These are phyloP conservation scores for Lepidium didymum DNA, from an alignment of 345 rosid species.

Conservation along the genomic window DNA sequence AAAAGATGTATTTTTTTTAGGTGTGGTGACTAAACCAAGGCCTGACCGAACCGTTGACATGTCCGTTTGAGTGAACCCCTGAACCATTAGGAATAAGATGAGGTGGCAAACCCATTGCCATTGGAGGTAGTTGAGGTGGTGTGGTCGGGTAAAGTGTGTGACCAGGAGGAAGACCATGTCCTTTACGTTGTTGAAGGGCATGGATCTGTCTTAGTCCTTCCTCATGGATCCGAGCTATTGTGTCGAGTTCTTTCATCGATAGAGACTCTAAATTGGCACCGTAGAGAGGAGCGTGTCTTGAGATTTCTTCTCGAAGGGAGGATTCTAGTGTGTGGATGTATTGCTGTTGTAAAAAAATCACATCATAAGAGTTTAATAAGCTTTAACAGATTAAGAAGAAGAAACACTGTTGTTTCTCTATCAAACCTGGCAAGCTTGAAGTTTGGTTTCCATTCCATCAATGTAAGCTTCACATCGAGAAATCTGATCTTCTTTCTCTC, in stretches of 20 bases:
- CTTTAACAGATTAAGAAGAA: neutral
- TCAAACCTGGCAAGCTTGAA: slow-evolving; percentile 87
- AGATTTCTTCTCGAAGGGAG: slow-evolving; percentile 82
- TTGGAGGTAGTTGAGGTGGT: slow-evolving; percentile 43
- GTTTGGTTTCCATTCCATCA: slow-evolving; percentile 83
- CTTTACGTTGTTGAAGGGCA: slow-evolving; percentile 68
- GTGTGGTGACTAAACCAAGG: slow-evolving; percentile 83
- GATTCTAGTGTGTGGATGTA: slow-evolving; percentile 66
- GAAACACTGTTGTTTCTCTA: neutral
- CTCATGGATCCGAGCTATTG: slow-evolving; percentile 82
- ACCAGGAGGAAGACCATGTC: slow-evolving; percentile 69
- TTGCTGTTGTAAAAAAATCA: slow-evolving; percentile 48
- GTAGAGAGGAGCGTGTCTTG: slow-evolving; percentile 88
- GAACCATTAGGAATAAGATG: slow-evolving; percentile 63
- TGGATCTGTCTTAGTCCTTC: slow-evolving; percentile 92
- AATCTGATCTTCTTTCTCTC: slow-evolving; percentile 87
- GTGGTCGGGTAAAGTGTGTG: slow-evolving; percentile 65
- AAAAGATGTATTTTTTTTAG: slow-evolving; percentile 17
- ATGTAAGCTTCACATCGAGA: slow-evolving; percentile 90
- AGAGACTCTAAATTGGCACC: slow-evolving; percentile 91
- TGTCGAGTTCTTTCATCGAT: slow-evolving; percentile 86
- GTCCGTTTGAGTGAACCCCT: slow-evolving; percentile 75
- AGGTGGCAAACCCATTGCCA: slow-evolving; percentile 68
- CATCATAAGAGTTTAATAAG: slow-evolving; percentile 6
- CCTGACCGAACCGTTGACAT: slow-evolving; percentile 60